phyloP scores from a whole-genome alignment of 2,329 filamentous ascomycete genomes.

The Ramichloridium luteum region DNA sequence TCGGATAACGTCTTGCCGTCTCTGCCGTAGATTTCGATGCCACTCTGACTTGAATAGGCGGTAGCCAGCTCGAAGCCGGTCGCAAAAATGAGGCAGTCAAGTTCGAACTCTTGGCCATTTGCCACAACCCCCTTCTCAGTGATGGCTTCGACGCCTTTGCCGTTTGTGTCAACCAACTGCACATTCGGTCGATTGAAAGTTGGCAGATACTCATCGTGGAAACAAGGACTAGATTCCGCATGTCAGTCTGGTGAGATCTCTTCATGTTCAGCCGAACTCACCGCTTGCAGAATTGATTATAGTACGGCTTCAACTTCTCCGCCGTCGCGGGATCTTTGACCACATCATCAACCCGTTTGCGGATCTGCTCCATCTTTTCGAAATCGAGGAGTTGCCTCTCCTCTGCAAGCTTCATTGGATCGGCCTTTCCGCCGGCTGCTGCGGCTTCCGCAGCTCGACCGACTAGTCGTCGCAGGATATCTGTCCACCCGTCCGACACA shows the following conservation, averaged over 20 bases:
- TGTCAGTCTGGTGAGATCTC: too few species aligned
- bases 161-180: slow-evolving; percentile 46
- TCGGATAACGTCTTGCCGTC: slow-evolving; percentile 34
- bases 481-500: slow-evolving; percentile 14
- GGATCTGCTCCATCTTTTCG: slow-evolving; percentile 29
- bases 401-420: slow-evolving; percentile 10
- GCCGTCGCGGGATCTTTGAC: slow-evolving; percentile 42
- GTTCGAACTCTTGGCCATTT: slow-evolving; percentile 35
- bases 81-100: slow-evolving; percentile 36
- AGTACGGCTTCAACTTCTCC: slow-evolving; percentile 45
- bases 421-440: too few species aligned
- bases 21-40: slow-evolving; percentile 28
- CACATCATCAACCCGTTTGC: slow-evolving; percentile 35
- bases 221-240: too few species aligned
- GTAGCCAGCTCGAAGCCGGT: slow-evolving; percentile 32
- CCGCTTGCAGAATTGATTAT: slow-evolving; percentile 51
- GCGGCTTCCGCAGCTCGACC: slow-evolving; percentile 7
- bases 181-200: slow-evolving; percentile 49
- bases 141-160: slow-evolving; percentile 37
- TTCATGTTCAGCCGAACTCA: too few species aligned
- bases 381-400: slow-evolving; percentile 14
- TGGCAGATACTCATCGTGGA: slow-evolving; percentile 45
- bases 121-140: slow-evolving; percentile 38
- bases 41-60: slow-evolving; percentile 19
- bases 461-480: slow-evolving; percentile 13